Base-by-base conservation (phyloP, 495 filamentous ascomycete genomes). In the Sporormia fimetaria region DNA sequence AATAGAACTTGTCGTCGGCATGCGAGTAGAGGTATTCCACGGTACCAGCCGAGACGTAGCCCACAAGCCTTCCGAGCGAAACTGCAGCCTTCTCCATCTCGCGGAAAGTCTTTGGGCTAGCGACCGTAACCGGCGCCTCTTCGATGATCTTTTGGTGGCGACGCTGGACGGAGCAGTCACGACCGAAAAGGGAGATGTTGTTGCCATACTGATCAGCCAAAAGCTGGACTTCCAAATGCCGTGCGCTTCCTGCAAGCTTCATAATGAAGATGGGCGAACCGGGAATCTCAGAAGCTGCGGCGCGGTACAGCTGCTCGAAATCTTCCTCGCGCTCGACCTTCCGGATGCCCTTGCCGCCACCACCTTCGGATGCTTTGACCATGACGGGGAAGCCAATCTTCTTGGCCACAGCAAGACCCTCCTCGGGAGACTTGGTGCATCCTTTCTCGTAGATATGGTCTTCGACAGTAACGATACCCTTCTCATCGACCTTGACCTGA, bases 91-190 rank as follows among this genome's bases (percentile, higher is more conserved):
- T 81, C 67, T 96, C 90, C 90, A 99, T 99, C 16, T 78, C 78
- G 56, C 79, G 76, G 74, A 99, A 99, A 36, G 90, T 96, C 27
- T 66, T 61, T 17, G 75, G 72, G 56, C 83, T 90, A 17, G 90
- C 90, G 38, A 99, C 88, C 7, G 90, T 99, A 22, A 95, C 90
- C 9, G 90, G 90, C 4, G 90, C 90, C 64, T 99, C 90, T 64
- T 99, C 90, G 50, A 99, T 99, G 62, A 99, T 99, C 70, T 99
- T 99, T 65, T 99, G 90, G 67, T 99, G 90, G 66, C 90, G 74
- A 63, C 90, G 80, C 66, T 99, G 90, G 2, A 99, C 90, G 47
- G 90, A 99, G 63, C 90, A 99, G 67, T 99, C 90, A 78, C 90
- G 78, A 50, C 90, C 90, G 54, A 96, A 96, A 16, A 99, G 74